Percentiles rank a stretch among this genome's conserved stretches.
Evolutionary conservation across 2,329 filamentous ascomycete genomes (phyloP).

Genomic region (Sclerotinia nivalis): DNA sequence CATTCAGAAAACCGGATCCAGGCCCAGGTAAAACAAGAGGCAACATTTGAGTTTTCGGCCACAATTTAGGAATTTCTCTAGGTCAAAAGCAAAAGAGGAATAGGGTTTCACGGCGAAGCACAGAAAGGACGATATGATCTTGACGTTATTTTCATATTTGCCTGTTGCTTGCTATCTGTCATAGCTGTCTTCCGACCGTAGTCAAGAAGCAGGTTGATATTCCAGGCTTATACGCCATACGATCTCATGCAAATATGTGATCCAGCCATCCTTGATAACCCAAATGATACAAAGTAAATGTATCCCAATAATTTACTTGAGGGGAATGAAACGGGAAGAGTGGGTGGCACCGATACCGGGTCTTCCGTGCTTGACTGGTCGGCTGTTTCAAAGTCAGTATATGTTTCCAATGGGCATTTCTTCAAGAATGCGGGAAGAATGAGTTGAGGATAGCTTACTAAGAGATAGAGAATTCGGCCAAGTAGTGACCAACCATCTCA

Average conservation of each 20-base stretch:
- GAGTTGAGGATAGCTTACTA: conserved; percentile 68
- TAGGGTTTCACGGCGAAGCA: background rate
- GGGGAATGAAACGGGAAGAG: conserved; percentile 99
- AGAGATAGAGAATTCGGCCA: conserved; percentile 99
- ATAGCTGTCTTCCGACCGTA: conserved; percentile 17
- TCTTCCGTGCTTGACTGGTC: conserved; percentile 99
- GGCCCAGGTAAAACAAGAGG: too few relatives aligned
- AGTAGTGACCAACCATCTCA: conserved; percentile 99
- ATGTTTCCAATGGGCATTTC: background rate
- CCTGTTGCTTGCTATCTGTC: conserved; percentile 16
- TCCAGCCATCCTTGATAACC: conserved; percentile 24
- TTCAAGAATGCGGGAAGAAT: background rate
- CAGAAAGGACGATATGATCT: background rate
- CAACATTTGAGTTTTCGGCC: too few relatives aligned
- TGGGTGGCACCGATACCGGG: conserved; percentile 99
- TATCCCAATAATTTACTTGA: conserved; percentile 71
- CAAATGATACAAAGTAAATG: conserved; percentile 30
- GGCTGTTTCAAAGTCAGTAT: conserved; percentile 57
- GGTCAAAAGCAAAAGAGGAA: background rate
- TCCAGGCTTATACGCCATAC: conserved; percentile 6
- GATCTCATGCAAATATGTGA: conserved; percentile 15
- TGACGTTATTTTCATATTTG: conserved; percentile 17
- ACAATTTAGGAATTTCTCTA: background rate
- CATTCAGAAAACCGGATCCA: too few relatives aligned
- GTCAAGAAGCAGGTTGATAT: conserved; percentile 7